Evolutionary conservation across 495 filamentous ascomycete species (phyloP).

Genomic region (Pseudomonodictys pantanalensis): DNA sequence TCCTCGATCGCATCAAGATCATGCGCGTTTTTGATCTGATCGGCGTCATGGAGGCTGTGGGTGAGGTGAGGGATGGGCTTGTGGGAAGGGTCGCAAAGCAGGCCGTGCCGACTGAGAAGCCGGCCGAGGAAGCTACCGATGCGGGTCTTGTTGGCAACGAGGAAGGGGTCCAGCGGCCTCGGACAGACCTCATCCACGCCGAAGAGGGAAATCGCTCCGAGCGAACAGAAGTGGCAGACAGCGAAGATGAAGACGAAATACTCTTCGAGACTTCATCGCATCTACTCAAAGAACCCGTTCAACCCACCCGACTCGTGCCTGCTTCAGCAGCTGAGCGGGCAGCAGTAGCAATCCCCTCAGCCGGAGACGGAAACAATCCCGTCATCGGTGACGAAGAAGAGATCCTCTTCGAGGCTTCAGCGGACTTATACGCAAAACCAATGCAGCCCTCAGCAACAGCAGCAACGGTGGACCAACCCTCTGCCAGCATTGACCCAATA

Average conservation of each 20-base stretch:
- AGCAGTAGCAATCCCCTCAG: no score
- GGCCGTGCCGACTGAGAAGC: neutral
- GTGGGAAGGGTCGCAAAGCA: neutral
- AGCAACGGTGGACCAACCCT: neutral
- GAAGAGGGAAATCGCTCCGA: neutral
- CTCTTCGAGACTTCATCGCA: slow-evolving; percentile 25
- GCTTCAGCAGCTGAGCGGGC: no score
- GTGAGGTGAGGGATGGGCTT: slow-evolving; percentile 43
- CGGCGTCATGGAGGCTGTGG: slow-evolving; percentile 55
- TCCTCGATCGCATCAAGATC: slow-evolving; percentile 53
- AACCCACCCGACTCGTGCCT: no score
- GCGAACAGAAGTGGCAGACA: slow-evolving; percentile 32
- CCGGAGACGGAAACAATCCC: no score
- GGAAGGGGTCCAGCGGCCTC: neutral
- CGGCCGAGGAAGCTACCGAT: neutral
- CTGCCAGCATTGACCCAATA: neutral
- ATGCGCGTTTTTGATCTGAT: slow-evolving; percentile 59
- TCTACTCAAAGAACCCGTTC: neutral
- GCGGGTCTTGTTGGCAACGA: neutral
- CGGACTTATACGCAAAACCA: slow-evolving; percentile 2
- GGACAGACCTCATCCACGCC: neutral
- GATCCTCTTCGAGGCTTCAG: slow-evolving; percentile 30
- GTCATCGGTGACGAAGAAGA: slow-evolving; percentile 45
- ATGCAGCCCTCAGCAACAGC: neutral
- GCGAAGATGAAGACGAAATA: slow-evolving; percentile 42